phyloP scores from a whole-genome alignment of 768 basidiomycete genomes.

The Lactifluus volemus region DNA sequence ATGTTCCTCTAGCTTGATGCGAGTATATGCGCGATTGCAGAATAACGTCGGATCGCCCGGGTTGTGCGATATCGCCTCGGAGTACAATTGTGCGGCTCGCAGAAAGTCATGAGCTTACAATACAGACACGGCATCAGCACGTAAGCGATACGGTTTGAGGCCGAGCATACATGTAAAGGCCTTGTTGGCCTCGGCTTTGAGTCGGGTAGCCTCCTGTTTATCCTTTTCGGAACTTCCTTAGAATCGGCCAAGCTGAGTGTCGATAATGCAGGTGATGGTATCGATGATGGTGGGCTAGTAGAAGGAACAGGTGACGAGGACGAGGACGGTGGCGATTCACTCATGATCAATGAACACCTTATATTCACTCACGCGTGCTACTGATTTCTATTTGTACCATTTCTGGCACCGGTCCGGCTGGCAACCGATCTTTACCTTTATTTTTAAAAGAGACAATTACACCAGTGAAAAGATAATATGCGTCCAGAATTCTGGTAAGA shows the following conservation, averaged over 20 bases:
- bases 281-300: slow-evolving; percentile 44
- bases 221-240: slow-evolving; percentile 62
- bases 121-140: background rate
- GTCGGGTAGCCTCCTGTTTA: slow-evolving; percentile 50
- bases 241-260: slow-evolving; percentile 35
- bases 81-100: slow-evolving; percentile 69
- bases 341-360: slow-evolving; percentile 19
- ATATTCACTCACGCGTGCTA: background rate
- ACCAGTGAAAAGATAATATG: too few relatives aligned
- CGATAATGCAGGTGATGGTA: slow-evolving; percentile 50
- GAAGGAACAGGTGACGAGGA: slow-evolving; percentile 36
- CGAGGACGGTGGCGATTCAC: slow-evolving; percentile 27
- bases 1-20: slow-evolving; percentile 90
- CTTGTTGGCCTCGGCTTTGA: slow-evolving; percentile 85
- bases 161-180: slow-evolving; percentile 60
- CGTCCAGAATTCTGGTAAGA: too few relatives aligned
- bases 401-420: background rate
- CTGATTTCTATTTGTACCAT: background rate
- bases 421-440: too few relatives aligned
- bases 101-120: slow-evolving; percentile 64
- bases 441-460: too few relatives aligned
- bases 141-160: background rate
- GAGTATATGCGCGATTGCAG: slow-evolving; percentile 89
- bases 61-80: slow-evolving; percentile 78
- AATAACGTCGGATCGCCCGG: slow-evolving; percentile 83